Evolutionary conservation across 352 stramenopile genomes (phyloP), one percentile per base, ranked within the genome.

Genomic region (Thalassiosira exigua): DNA sequence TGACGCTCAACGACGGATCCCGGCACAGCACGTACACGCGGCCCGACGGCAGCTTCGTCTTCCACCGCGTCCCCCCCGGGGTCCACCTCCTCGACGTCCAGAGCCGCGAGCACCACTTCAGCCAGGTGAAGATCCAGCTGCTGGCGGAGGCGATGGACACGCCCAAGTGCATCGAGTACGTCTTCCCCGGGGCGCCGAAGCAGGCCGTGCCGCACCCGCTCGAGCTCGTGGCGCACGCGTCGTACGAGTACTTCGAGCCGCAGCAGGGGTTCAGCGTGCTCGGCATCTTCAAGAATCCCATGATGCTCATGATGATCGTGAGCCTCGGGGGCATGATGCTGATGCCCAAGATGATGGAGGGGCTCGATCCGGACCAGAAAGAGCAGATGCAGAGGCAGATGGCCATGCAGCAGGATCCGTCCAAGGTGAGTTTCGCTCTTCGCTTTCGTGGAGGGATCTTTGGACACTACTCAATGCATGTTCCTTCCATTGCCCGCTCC

Each of bases 271-370:
- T 94, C 69, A 86, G 72, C 27, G 60, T 90, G 46, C 81, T 90
- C 53, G 51, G 44, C 24, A 77, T 92, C 50, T 78, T 92, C 7
- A 90, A 91, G 77, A 95, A 93, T 85, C 91, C 91, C 12, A 95
- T 95, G 91, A 42, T 93, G 7, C 57, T 95, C 9, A 93, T 95
- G 79, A 94, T 95, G 89, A 41, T 91, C 1, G 70, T 92, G 29
- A 85, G 64, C 32, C 86, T 82, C n/a, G 87, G 73, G 21, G 69
- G 93, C 54, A 92, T 95, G 87, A 76, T 90, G 21, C 51, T 91
- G 27, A 91, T 93, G 84, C 89, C 91, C 1, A 93, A 93, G 61
- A 90, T 95, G 78, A 93, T 94, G 89, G 89, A 90, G 58, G 81
- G 75, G 56, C 53, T 94, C 32, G 88, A 94, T 73, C 86, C 87